Percentiles rank a stretch among this genome's conserved stretches.
These are phyloP conservation scores for Agaricus blazei DNA, from an alignment of 768 basidiomycete genomes.

Conservation along the genomic window DNA sequence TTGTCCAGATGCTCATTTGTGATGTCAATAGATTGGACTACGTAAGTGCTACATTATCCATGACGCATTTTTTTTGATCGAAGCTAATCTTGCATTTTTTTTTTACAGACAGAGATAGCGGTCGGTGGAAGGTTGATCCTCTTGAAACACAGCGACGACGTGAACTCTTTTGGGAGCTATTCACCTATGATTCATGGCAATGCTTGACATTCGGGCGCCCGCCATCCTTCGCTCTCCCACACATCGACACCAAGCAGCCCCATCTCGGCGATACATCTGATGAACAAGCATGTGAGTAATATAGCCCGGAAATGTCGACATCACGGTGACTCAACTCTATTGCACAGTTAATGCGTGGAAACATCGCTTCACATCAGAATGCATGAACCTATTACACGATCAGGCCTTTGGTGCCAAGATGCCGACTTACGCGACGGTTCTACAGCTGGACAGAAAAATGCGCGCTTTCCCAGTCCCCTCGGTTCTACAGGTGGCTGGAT, in stretches of 20 bases:
- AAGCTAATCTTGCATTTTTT: constrained; percentile 2
- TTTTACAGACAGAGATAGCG: constrained; percentile 58
- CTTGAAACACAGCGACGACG: constrained; percentile 58
- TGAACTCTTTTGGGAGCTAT: constrained; percentile 65
- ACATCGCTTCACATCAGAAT: constrained; percentile 62
- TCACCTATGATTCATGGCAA: constrained; percentile 51
- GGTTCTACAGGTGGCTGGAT: constrained; percentile 62
- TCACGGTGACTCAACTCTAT: neutral
- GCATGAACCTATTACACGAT: constrained; percentile 65
- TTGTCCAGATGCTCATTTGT: constrained; percentile 12
- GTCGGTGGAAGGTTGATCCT: constrained; percentile 58
- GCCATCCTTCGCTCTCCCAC: constrained; percentile 60
- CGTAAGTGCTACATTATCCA: constrained; percentile 37
- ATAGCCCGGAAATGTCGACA: neutral
- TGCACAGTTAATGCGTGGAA: constrained; percentile 60
- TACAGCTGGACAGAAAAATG: constrained; percentile 64
- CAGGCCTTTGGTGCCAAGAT: constrained; percentile 69
- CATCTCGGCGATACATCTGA: constrained; percentile 41
- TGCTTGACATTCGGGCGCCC: constrained; percentile 68
- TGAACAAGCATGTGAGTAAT: constrained; percentile 53
- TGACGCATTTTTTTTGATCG: neutral
- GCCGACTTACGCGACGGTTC: constrained; percentile 60
- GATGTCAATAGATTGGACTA: constrained; percentile 50
- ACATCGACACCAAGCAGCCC: constrained; percentile 65
- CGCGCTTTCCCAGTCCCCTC: constrained; percentile 65